Evolutionary conservation across 306 rosid species (phyloP).

Genomic region (Astragalus glycyphyllos): DNA sequence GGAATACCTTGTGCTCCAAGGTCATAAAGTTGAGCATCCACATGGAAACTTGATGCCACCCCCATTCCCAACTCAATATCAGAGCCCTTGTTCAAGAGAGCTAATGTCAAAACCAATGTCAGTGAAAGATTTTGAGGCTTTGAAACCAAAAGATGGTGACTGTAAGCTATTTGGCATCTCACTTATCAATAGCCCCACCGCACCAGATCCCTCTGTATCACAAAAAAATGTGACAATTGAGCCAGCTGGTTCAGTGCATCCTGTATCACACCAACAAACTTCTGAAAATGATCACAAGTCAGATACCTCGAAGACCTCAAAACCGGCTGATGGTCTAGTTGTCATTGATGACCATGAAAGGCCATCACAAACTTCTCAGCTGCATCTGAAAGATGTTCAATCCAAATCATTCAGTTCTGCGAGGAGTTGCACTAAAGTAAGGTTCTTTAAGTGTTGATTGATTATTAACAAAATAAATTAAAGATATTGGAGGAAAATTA

Average conservation of each 20-base stretch:
- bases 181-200: constrained; percentile 53
- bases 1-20: constrained; percentile 60
- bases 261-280: constrained; percentile 36
- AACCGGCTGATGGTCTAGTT: constrained; percentile 49
- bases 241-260: constrained; percentile 43
- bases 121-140: constrained; percentile 48
- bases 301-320: constrained; percentile 55
- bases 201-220: constrained; percentile 48
- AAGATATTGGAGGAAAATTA: constrained; percentile 9
- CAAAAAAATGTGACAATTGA: constrained; percentile 48
- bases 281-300: constrained; percentile 59
- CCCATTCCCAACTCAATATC: constrained; percentile 60
- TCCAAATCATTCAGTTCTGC: constrained; percentile 61
- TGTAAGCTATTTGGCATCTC: constrained; percentile 89
- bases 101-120: constrained; percentile 44
- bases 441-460: not conserved
- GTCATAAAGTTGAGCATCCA: constrained; percentile 62
- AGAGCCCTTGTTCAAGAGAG: constrained; percentile 59
- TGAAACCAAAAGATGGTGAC: constrained; percentile 68
- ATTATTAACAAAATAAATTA: not conserved
- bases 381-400: constrained; percentile 60
- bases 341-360: constrained; percentile 55
- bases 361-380: constrained; percentile 49
- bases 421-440: constrained; percentile 94
- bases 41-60: constrained; percentile 81